phyloP scores from a whole-genome alignment of 2,329 filamentous ascomycete genomes.

The Calonectria naviculata region DNA sequence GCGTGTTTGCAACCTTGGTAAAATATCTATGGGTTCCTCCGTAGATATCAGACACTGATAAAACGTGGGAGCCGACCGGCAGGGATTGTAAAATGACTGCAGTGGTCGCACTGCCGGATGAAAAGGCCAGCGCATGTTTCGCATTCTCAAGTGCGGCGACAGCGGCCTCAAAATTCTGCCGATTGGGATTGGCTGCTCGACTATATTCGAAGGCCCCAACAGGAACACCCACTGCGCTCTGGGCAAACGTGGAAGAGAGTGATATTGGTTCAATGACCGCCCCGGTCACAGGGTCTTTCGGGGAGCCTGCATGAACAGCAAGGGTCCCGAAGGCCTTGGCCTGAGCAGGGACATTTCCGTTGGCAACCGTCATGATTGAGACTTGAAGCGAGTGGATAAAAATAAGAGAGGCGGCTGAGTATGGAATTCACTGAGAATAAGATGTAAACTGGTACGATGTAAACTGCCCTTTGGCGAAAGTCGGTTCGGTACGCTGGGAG shows the following conservation, averaged over 20 bases:
- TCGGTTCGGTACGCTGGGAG: too few relatives aligned
- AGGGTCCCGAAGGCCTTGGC: conserved; percentile 79
- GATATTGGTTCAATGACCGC: conserved; percentile 98
- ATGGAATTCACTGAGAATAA: too few relatives aligned
- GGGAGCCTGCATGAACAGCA: conserved; percentile 92
- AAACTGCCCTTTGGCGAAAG: too few relatives aligned
- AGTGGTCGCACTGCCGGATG: conserved; percentile 92
- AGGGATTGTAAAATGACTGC: conserved; percentile 93
- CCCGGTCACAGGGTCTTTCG: conserved; percentile 89
- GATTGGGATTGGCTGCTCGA: conserved; percentile 92
- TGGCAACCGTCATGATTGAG: too few relatives aligned
- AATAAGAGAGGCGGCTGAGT: too few relatives aligned
- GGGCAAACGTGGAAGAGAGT: conserved; percentile 95
- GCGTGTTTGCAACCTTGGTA: conserved; percentile 94
- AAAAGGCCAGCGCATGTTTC: conserved; percentile 91
- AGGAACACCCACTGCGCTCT: conserved; percentile 86
- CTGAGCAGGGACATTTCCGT: too few relatives aligned
- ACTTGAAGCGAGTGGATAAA: too few relatives aligned
- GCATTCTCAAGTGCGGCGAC: conserved; percentile 94
- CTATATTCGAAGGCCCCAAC: conserved; percentile 93
- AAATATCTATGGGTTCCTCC: conserved; percentile 99
- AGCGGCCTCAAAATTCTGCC: conserved; percentile 91
- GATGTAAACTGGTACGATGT: too few relatives aligned
- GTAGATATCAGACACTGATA: conserved; percentile 97
- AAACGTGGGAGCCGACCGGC: conserved; percentile 89